Percentiles rank a stretch among this genome's conserved stretches.
These are phyloP conservation scores for Suillus occidentalis DNA, from an alignment of 768 basidiomycete genomes.

Conservation along the genomic window DNA sequence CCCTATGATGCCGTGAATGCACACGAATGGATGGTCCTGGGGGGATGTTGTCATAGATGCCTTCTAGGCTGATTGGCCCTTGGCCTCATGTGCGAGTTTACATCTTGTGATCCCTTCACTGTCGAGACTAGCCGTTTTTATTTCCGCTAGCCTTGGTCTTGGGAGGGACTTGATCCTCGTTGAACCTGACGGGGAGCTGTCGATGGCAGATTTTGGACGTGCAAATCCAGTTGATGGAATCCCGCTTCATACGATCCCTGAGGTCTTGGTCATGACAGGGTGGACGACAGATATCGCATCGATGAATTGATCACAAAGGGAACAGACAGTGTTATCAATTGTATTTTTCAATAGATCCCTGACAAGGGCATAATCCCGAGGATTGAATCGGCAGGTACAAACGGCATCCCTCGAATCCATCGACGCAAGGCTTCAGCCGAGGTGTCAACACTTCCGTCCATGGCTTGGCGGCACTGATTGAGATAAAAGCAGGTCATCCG, in stretches of 20 bases:
- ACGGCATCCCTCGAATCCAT: slow-evolving; percentile 47
- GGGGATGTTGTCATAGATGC: slow-evolving; percentile 43
- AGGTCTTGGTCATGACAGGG: slow-evolving; percentile 35
- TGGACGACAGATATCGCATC: slow-evolving; percentile 50
- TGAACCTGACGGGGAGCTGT: slow-evolving; percentile 53
- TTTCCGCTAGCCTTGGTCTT: slow-evolving; percentile 43
- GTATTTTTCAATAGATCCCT: background rate
- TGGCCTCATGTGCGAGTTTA: slow-evolving; percentile 53
- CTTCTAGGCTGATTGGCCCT: slow-evolving; percentile 48
- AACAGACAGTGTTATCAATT: slow-evolving; percentile 22
- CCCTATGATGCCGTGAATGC: slow-evolving; percentile 38
- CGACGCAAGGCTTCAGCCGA: slow-evolving; percentile 42
- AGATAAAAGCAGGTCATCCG: slow-evolving; percentile 41
- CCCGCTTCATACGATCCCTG: slow-evolving; percentile 49
- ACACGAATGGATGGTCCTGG: slow-evolving; percentile 48
- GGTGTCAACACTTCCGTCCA: slow-evolving; percentile 37
- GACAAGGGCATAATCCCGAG: slow-evolving; percentile 23
- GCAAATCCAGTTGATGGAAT: slow-evolving; percentile 41
- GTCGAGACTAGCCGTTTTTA: slow-evolving; percentile 45
- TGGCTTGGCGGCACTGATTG: slow-evolving; percentile 45
- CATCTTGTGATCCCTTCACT: slow-evolving; percentile 34
- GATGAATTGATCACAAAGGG: slow-evolving; percentile 48
- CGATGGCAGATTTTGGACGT: slow-evolving; percentile 51
- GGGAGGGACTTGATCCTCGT: slow-evolving; percentile 40
- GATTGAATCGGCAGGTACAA: slow-evolving; percentile 26